Conservation (phyloP, 331 rosid species). For the Erythrophleum ivorense region DNA sequence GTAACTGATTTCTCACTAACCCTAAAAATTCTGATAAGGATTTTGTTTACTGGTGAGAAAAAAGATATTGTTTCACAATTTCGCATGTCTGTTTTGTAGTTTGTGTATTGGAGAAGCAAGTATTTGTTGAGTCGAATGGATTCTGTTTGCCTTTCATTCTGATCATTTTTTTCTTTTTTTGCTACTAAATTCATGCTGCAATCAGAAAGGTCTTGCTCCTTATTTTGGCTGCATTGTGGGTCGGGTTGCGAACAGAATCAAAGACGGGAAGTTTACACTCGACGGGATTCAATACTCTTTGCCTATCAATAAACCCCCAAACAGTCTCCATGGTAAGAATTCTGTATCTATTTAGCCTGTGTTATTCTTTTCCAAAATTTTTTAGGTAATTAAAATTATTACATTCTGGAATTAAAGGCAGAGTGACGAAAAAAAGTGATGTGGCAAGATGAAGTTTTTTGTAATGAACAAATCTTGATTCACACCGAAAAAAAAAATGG, state of each 20-base stretch:
- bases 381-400: background rate
- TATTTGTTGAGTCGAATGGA: background rate
- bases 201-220: slow-evolving; percentile 81
- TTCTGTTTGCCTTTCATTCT: slow-evolving; percentile 1
- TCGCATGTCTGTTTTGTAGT: background rate
- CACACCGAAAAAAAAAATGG: background rate
- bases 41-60: background rate
- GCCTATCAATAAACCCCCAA: slow-evolving; percentile 87
- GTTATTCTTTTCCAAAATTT: background rate
- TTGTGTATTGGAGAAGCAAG: background rate
- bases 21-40: background rate
- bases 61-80: background rate
- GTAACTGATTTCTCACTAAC: background rate
- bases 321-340: slow-evolving; percentile 90
- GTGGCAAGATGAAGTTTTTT: background rate
- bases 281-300: slow-evolving; percentile 68
- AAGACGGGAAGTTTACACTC: slow-evolving; percentile 85
- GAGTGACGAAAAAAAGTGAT: background rate
- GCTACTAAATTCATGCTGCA: slow-evolving; percentile 12
- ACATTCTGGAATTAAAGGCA: background rate
- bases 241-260: slow-evolving; percentile 90
- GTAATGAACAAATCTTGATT: background rate
- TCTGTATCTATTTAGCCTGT: slow-evolving; percentile 10
- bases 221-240: slow-evolving; percentile 97
- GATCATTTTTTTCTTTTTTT: slow-evolving; percentile 34